Evolutionary conservation across 2,329 filamentous ascomycete species (phyloP).

Genomic region (Pseudocercospora musae): DNA sequence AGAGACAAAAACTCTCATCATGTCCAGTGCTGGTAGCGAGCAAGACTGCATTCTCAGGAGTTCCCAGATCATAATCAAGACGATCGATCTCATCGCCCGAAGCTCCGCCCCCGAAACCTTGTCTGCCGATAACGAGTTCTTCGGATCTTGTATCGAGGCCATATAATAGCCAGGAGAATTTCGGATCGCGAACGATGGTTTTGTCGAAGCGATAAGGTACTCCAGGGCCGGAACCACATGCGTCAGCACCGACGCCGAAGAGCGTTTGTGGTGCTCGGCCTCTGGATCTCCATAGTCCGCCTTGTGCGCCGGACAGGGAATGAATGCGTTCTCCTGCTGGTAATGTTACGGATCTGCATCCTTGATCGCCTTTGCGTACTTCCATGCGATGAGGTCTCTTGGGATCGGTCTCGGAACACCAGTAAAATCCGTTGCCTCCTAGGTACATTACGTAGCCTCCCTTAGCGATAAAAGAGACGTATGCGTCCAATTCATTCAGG

Average conservation of each 20-base stretch:
- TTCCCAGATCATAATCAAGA: constrained; percentile 3
- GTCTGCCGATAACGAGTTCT: not conserved
- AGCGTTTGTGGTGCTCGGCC: constrained; percentile 2
- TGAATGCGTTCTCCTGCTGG: constrained; percentile 3
- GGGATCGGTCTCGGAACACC: constrained; percentile 1
- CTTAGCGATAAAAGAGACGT: not conserved
- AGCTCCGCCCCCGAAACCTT: constrained; percentile 6
- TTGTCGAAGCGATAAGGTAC: constrained; percentile 1
- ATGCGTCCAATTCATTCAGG: constrained; percentile 4
- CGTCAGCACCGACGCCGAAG: not conserved
- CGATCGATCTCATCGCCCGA: constrained; percentile 9
- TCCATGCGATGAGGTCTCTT: constrained; percentile 2
- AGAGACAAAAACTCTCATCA: constrained; percentile 6
- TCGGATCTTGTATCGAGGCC: not conserved
- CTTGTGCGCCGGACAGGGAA: not conserved
- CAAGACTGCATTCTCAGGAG: constrained; percentile 2
- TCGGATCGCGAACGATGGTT: not conserved
- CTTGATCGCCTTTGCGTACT: constrained; percentile 7
- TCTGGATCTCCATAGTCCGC: constrained; percentile 5
- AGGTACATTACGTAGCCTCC: constrained; percentile 5
- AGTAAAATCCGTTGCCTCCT: constrained; percentile 7
- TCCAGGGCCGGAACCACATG: constrained; percentile 4
- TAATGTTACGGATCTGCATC: constrained; percentile 1
- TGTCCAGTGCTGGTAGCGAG: constrained; percentile 1
- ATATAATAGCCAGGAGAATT: not conserved